Conservation (phyloP, 2,329 filamentous ascomycete genomes). For the Paecilomyces sp. region DNA sequence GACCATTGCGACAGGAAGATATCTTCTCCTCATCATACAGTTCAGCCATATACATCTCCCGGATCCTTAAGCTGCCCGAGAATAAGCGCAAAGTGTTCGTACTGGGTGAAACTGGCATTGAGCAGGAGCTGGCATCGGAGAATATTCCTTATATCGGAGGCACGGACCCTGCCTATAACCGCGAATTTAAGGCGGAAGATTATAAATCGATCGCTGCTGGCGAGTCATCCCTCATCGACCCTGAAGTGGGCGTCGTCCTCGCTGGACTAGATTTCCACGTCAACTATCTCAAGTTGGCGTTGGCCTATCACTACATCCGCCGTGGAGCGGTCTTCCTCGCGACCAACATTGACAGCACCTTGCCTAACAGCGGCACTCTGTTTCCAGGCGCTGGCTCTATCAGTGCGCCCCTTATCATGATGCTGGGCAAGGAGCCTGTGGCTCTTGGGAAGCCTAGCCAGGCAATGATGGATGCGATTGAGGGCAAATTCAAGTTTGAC, state of each 20-base stretch:
- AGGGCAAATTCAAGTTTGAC: conserved; percentile 90
- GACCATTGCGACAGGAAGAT: conserved; percentile 58
- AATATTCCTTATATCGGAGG: conserved; percentile 76
- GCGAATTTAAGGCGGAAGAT: conserved; percentile 74
- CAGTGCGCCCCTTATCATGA: conserved; percentile 68
- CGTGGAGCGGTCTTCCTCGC: conserved; percentile 78
- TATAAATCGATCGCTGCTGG: conserved; percentile 66
- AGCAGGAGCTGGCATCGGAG: conserved; percentile 77
- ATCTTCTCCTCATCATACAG: conserved; percentile 96
- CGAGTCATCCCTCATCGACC: conserved; percentile 68
- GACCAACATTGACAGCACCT: conserved; percentile 86
- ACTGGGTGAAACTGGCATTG: conserved; percentile 83
- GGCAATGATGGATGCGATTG: conserved; percentile 98
- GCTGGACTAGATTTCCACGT: conserved; percentile 89
- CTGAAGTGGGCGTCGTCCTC: conserved; percentile 82
- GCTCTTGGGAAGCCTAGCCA: conserved; percentile 91
- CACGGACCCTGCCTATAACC: conserved; percentile 69
- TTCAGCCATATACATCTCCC: conserved; percentile 88
- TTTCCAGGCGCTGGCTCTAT: conserved; percentile 89
- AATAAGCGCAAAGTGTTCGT: conserved; percentile 91
- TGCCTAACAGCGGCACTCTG: conserved; percentile 72
- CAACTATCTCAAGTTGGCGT: conserved; percentile 86
- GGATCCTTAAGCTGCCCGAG: conserved; percentile 72
- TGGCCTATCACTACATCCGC: conserved; percentile 78
- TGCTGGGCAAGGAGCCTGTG: conserved; percentile 61